These are phyloP conservation scores for Citrus cavaleriei DNA, from an alignment of 345 rosid genomes.

Conservation along the genomic window DNA sequence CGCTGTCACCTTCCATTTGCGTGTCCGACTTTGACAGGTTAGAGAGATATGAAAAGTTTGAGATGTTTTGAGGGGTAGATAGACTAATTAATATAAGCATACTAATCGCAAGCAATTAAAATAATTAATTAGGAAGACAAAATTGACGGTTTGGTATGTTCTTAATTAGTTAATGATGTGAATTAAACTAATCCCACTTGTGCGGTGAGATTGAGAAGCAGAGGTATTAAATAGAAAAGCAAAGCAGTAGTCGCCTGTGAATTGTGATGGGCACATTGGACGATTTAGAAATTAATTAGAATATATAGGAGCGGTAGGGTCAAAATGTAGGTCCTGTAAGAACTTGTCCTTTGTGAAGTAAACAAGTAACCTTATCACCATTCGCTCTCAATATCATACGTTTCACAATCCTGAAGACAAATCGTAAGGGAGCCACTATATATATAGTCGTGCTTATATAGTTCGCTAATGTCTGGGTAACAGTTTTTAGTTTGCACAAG, in stretches of 20 bases:
- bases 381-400: slow-evolving; percentile 12
- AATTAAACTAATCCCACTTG: slow-evolving; percentile 17
- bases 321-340: neutral
- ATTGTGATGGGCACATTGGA: slow-evolving; percentile 26
- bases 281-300: slow-evolving; percentile 17
- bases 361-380: slow-evolving; percentile 19
- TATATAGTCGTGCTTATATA: neutral
- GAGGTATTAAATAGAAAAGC: neutral
- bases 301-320: slow-evolving; percentile 8
- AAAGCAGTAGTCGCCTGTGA: neutral
- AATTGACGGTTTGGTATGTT: slow-evolving; percentile 14
- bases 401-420: neutral
- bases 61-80: neutral
- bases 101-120: neutral
- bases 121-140: neutral
- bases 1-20: slow-evolving; percentile 9
- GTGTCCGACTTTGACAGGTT: neutral
- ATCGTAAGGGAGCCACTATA: neutral
- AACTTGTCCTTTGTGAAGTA: neutral
- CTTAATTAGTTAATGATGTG: neutral
- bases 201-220: neutral
- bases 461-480: too few species aligned
- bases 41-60: neutral
- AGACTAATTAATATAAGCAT: neutral
- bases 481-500: neutral